phyloP scores from a whole-genome alignment of 371 early-diverging fungal genomes.

The Polyrhizophydium stewartii region DNA sequence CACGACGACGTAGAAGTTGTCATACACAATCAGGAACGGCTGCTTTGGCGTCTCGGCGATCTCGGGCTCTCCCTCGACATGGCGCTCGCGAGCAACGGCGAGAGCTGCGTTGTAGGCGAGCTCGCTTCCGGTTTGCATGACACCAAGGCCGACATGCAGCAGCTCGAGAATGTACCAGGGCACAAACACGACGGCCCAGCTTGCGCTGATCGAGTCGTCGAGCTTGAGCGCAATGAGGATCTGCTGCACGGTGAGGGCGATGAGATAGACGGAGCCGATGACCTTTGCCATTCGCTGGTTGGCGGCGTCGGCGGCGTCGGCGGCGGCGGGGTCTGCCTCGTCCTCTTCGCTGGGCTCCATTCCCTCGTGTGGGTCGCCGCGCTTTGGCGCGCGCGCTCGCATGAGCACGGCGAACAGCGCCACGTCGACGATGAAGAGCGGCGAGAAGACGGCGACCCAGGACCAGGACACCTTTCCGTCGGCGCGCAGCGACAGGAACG shows the following conservation, averaged over 20 bases:
- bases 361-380: neutral
- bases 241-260: conserved; percentile 43
- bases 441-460: conserved; percentile 71
- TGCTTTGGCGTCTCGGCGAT: neutral
- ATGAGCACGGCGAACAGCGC: neutral
- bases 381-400: neutral
- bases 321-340: neutral
- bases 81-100: neutral
- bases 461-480: conserved; percentile 67
- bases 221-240: conserved; percentile 47
- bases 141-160: conserved; percentile 23
- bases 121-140: conserved; percentile 4
- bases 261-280: conserved; percentile 28
- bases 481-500: conserved; percentile 68
- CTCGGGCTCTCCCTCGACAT: conserved; percentile 8
- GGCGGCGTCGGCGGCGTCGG: conserved; percentile 8
- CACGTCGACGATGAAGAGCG: conserved; percentile 65
- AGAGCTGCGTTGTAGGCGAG: conserved; percentile 10
- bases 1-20: conserved; percentile 54
- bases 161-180: conserved; percentile 69
- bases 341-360: neutral
- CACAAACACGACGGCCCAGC: conserved; percentile 61
- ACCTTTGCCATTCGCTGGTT: conserved; percentile 13
- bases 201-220: conserved; percentile 31
- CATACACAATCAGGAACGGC: conserved; percentile 29